These are phyloP conservation scores for Trichothecium sympodiale DNA, from an alignment of 2,329 filamentous ascomycete species.

Conservation along the genomic window DNA sequence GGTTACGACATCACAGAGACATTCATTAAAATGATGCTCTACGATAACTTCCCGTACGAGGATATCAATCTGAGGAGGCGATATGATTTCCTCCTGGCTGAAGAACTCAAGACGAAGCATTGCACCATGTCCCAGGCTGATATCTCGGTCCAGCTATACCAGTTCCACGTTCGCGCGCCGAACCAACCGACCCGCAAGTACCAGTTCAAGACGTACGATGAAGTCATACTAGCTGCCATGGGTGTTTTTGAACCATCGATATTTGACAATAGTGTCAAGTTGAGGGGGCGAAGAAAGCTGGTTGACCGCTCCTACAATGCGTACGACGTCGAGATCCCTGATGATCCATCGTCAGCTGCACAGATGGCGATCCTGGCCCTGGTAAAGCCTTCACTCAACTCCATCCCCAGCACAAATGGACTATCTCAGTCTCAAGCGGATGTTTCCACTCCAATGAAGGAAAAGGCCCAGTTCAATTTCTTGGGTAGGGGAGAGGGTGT, in stretches of 20 bases:
- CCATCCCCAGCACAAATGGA: conserved; percentile 29
- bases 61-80: conserved; percentile 86
- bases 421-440: conserved; percentile 30
- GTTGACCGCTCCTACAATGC: conserved; percentile 85
- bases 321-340: conserved; percentile 77
- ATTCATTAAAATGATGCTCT: conserved; percentile 96
- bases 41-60: conserved; percentile 88
- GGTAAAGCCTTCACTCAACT: conserved; percentile 46
- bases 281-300: conserved; percentile 67
- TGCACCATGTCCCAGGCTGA: conserved; percentile 86
- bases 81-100: conserved; percentile 86
- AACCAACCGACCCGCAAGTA: conserved; percentile 89
- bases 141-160: conserved; percentile 76
- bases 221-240: conserved; percentile 88
- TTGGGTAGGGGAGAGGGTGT: conserved; percentile 54
- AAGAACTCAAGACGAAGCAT: conserved; percentile 89
- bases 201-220: conserved; percentile 93
- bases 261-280: conserved; percentile 74
- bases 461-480: conserved; percentile 57
- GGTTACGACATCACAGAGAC: conserved; percentile 88
- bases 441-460: conserved; percentile 49
- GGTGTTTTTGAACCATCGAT: conserved; percentile 85
- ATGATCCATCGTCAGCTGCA: conserved; percentile 78
- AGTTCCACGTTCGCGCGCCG: conserved; percentile 82
- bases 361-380: conserved; percentile 57